Conservation (phyloP, 2,329 filamentous ascomycete species). For the Monosporascus cannonballus region DNA sequence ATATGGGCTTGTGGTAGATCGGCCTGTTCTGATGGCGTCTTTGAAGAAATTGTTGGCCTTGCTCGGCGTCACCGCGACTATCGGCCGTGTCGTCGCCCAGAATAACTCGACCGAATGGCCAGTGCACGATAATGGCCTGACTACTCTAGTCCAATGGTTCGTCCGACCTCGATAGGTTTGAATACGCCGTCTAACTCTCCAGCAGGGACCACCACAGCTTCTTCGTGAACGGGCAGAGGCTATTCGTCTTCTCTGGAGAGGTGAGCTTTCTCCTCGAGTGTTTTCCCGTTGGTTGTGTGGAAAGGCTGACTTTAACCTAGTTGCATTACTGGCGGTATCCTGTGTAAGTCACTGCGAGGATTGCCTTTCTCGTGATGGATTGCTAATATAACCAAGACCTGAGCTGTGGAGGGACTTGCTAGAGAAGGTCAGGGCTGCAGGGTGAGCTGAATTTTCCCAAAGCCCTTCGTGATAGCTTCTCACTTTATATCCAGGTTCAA, state of each 20-base stretch:
- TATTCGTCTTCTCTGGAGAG: slow-evolving; percentile 38
- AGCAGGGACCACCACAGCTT: slow-evolving; percentile 36
- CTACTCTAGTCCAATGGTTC: slow-evolving; percentile 27
- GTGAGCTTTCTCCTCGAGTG: slow-evolving; percentile 12
- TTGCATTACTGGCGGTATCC: slow-evolving; percentile 38
- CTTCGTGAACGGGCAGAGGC: slow-evolving; percentile 31
- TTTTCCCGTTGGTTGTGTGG: neutral
- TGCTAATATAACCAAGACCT: slow-evolving; percentile 13
- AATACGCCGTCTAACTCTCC: neutral
- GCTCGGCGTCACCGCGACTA: slow-evolving; percentile 4
- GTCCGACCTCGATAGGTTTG: neutral
- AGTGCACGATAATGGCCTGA: slow-evolving; percentile 26
- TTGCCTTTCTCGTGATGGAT: neutral
- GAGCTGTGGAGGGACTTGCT: slow-evolving; percentile 36
- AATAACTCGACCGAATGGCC: slow-evolving; percentile 17
- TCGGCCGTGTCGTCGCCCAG: slow-evolving; percentile 7
- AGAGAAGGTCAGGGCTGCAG: slow-evolving; percentile 36
- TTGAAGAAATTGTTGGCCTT: slow-evolving; percentile 4
- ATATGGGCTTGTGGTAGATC: neutral
- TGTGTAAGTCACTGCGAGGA: slow-evolving; percentile 24
- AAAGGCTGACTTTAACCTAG: slow-evolving; percentile 9
- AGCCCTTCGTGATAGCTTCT: neutral
- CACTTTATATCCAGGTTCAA: slow-evolving; percentile 28
- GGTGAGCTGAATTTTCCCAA: slow-evolving; percentile 15
- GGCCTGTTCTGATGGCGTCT: neutral